Percentiles rank a stretch among this genome's conserved stretches.
Evolutionary conservation across 2,329 filamentous ascomycete species (phyloP).

Genomic region (Blastomyces emzantsi): DNA sequence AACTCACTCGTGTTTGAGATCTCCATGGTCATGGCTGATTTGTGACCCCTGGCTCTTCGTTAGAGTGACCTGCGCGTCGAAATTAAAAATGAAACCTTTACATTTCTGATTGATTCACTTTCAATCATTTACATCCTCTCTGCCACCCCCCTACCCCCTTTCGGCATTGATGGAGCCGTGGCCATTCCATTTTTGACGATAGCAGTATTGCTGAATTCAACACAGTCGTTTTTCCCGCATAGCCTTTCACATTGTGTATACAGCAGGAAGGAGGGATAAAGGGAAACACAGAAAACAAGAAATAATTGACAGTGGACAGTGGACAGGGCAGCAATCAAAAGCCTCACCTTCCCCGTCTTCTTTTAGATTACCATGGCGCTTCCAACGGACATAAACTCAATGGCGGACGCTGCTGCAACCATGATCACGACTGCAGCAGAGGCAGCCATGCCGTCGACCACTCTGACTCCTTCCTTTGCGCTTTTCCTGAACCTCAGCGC

Average conservation of each 20-base stretch:
- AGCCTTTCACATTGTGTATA: not conserved
- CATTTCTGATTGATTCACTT: not conserved
- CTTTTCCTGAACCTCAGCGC: not conserved
- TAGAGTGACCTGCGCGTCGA: not conserved
- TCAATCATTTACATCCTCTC: not conserved
- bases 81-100: not conserved
- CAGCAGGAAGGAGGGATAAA: not conserved
- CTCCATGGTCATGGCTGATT: not conserved
- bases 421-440: not conserved
- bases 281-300: not conserved
- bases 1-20: not conserved
- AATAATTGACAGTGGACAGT: not conserved
- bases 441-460: not conserved
- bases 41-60: slow-evolving; percentile 1
- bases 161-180: not conserved
- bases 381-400: not conserved
- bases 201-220: not conserved
- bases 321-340: not conserved
- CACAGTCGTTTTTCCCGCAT: not conserved
- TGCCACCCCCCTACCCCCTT: not conserved
- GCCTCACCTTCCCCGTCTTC: not conserved
- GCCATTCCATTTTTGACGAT: no score
- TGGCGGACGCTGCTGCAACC: not conserved
- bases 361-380: not conserved
- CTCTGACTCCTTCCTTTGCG: not conserved